phyloP scores from a whole-genome alignment of 1,284 basidiomycete genomes.

The Meira miltonrushii region DNA sequence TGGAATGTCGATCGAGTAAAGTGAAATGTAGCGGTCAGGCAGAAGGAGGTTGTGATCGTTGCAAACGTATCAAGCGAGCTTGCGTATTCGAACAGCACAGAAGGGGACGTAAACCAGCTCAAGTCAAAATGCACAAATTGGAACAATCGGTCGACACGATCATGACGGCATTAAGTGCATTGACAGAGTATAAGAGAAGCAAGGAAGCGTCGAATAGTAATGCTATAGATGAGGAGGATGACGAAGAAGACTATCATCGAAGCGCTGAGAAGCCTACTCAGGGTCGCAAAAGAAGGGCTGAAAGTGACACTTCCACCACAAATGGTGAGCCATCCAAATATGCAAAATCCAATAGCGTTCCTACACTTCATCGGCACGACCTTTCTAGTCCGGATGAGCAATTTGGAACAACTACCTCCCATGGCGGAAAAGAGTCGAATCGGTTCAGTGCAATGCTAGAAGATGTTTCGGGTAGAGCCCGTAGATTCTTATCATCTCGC shows the following conservation, averaged over 20 bases:
- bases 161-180: conserved; percentile 8
- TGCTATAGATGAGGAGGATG: conserved; percentile 1
- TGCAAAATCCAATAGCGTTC: neutral
- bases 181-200: neutral
- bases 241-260: neutral
- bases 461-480: too few relatives aligned
- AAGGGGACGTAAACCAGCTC: conserved; percentile 1
- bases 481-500: too few relatives aligned
- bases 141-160: conserved; percentile 8
- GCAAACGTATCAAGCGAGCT: neutral
- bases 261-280: neutral
- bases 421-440: too few relatives aligned
- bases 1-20: conserved; percentile 11
- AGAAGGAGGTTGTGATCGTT: conserved; percentile 5
- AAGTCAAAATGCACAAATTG: neutral
- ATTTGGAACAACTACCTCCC: too few relatives aligned
- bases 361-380: too few relatives aligned
- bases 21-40: conserved; percentile 10
- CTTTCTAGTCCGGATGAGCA: too few relatives aligned
- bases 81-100: conserved; percentile 10
- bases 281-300: neutral
- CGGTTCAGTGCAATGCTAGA: too few relatives aligned
- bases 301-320: neutral
- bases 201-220: neutral
- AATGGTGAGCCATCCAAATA: neutral